phyloP scores from a whole-genome alignment of 2,329 filamentous ascomycete genomes.

The Thielaviopsis ethacetica region DNA sequence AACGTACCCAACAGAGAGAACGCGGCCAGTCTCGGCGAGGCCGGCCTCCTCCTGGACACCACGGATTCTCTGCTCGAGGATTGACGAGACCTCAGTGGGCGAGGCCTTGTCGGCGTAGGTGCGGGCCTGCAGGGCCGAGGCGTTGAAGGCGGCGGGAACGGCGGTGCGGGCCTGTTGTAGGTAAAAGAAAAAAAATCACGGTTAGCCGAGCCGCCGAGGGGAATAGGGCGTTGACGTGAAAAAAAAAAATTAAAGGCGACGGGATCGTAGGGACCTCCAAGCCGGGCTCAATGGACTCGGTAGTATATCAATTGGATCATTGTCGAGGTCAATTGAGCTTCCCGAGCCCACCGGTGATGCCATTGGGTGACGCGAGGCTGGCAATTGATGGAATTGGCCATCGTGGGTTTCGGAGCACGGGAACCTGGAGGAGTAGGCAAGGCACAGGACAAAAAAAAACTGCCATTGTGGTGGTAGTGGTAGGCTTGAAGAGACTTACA shows the following conservation, averaged over 20 bases:
- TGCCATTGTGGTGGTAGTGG: neutral
- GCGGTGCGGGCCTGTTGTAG: conserved; percentile 62
- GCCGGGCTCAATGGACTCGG: conserved; percentile 6
- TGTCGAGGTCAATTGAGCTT: conserved; percentile 9
- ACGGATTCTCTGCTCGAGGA: conserved; percentile 97
- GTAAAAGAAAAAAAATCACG: conserved; percentile 24
- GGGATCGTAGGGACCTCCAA: conserved; percentile 2
- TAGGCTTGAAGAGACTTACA: conserved; percentile 52
- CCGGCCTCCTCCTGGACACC: conserved; percentile 93
- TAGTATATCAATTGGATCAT: conserved; percentile 7
- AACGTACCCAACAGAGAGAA: conserved; percentile 95
- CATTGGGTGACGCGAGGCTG: conserved; percentile 15
- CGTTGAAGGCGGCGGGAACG: conserved; percentile 61
- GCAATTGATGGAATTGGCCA: conserved; percentile 30
- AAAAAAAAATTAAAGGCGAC: conserved; percentile 21
- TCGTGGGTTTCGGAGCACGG: conserved; percentile 17
- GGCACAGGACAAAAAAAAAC: neutral
- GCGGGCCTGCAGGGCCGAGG: conserved; percentile 56
- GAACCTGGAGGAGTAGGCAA: conserved; percentile 4
- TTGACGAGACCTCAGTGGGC: conserved; percentile 96
- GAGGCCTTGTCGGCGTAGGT: conserved; percentile 89
- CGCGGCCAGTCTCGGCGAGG: conserved; percentile 96
- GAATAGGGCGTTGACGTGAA: neutral
- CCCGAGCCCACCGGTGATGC: conserved; percentile 6
- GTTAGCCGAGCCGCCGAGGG: conserved; percentile 35